A percentile compares a stretch with the other conserved stretches of the same genome.
Evolutionary conservation across 495 filamentous ascomycete genomes (phyloP).

Genomic region (Delitschia confertaspora): DNA sequence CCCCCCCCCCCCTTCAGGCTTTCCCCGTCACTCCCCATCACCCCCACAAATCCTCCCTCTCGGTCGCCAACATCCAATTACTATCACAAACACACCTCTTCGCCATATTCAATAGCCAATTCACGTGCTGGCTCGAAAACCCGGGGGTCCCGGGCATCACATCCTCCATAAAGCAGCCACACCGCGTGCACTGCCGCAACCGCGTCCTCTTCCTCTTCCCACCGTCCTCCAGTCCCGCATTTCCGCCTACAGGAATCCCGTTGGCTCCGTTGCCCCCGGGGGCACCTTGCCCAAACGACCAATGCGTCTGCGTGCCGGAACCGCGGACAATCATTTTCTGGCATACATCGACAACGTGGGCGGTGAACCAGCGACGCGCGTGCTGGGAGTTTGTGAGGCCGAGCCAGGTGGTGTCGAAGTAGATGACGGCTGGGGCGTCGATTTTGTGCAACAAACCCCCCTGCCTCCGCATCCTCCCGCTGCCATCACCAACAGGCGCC

Average conservation of each 20-base stretch:
- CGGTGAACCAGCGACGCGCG: neutral
- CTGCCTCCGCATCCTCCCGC: neutral
- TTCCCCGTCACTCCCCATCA: neutral
- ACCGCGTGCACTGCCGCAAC: conserved; percentile 50
- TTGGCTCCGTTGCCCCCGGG: conserved; percentile 25
- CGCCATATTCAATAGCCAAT: conserved; percentile 25
- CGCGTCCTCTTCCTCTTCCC: conserved; percentile 7
- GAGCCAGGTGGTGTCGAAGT: conserved; percentile 27
- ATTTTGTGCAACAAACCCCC: conserved; percentile 10
- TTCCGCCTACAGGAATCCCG: conserved; percentile 11
- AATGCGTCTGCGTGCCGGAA: conserved; percentile 12
- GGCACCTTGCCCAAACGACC: conserved; percentile 5
- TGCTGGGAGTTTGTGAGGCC: conserved; percentile 15
- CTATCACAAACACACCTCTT: conserved; percentile 28
- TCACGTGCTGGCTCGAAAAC: conserved; percentile 16
- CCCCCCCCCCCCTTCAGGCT: too few species aligned
- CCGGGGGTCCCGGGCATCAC: conserved; percentile 26
- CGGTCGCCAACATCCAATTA: conserved; percentile 21
- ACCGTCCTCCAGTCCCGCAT: neutral
- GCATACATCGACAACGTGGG: conserved; percentile 25
- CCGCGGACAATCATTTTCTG: conserved; percentile 23
- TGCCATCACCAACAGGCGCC: neutral
- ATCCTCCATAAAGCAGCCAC: conserved; percentile 58
- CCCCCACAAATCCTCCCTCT: neutral
- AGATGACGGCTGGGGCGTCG: conserved; percentile 21